Percentiles rank a stretch among this genome's conserved stretches.
phyloP scores from a whole-genome alignment of 2,329 filamentous ascomycete species.

The Chrysoporthe austroafricana region DNA sequence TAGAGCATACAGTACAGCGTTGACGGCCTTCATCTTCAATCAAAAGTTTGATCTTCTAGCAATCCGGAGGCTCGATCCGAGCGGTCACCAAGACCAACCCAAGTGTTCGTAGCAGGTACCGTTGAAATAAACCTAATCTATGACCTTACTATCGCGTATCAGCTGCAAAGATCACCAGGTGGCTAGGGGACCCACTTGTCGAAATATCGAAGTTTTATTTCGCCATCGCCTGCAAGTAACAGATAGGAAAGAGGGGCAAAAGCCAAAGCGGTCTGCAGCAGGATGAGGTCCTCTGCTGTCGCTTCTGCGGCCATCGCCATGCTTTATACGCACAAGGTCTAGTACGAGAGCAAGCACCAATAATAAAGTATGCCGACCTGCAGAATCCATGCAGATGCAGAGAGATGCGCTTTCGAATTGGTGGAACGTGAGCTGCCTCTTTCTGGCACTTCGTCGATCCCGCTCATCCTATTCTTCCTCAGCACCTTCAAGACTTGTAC shows the following conservation, averaged over 20 bases:
- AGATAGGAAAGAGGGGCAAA: neutral
- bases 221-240: constrained; percentile 2
- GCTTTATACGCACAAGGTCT: neutral
- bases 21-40: neutral
- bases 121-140: neutral
- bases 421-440: neutral
- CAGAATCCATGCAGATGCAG: neutral
- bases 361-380: neutral
- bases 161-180: neutral
- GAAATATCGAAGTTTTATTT: constrained; percentile 7
- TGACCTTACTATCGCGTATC: neutral
- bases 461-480: neutral
- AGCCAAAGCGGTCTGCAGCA: neutral
- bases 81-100: neutral
- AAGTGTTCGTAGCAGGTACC: neutral
- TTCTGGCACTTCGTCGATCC: neutral
- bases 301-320: neutral
- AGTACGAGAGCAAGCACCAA: neutral
- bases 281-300: neutral
- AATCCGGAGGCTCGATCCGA: neutral
- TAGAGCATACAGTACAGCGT: neutral
- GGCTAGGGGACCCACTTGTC: neutral
- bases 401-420: neutral
- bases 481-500: neutral
- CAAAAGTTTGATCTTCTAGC: neutral